Percentiles rank a stretch among this genome's conserved stretches.
Evolutionary conservation across 495 filamentous ascomycete genomes (phyloP).

Genomic region (Penicillium psychrofluorescens): DNA sequence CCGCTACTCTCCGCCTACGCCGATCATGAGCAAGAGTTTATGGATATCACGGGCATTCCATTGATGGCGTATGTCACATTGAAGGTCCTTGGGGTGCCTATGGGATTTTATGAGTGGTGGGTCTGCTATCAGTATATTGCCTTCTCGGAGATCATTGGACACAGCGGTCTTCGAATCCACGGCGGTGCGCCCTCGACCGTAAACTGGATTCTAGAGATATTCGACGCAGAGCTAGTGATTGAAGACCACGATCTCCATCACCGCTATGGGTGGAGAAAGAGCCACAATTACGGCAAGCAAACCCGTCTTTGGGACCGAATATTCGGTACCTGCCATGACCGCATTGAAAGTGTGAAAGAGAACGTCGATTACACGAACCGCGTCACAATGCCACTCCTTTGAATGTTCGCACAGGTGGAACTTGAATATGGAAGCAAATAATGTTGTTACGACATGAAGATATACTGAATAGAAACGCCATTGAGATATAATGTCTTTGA

Average conservation of each 20-base stretch:
- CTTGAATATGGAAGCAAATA: constrained; percentile 28
- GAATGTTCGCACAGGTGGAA: not conserved
- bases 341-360: constrained; percentile 16
- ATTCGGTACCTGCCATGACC: constrained; percentile 20
- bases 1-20: constrained; percentile 21
- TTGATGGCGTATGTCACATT: constrained; percentile 17
- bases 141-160: constrained; percentile 21
- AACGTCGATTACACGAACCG: constrained; percentile 22
- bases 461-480: too few species aligned
- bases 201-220: constrained; percentile 18
- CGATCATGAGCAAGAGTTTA: constrained; percentile 22
- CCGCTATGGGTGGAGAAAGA: constrained; percentile 24
- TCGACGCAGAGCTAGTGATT: constrained; percentile 22
- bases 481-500: too few species aligned
- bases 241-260: constrained; percentile 27
- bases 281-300: constrained; percentile 24
- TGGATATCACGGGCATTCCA: constrained; percentile 21
- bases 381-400: constrained; percentile 18
- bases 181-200: constrained; percentile 16
- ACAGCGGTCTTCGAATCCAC: constrained; percentile 20
- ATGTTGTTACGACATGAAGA: too few species aligned
- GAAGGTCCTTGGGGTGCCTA: constrained; percentile 14
- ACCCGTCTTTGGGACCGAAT: constrained; percentile 22
- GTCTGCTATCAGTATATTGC: constrained; percentile 23
- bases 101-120: constrained; percentile 27